phyloP scores from a whole-genome alignment of 2,329 filamentous ascomycete species.

The Paracoccidioides lutzii region DNA sequence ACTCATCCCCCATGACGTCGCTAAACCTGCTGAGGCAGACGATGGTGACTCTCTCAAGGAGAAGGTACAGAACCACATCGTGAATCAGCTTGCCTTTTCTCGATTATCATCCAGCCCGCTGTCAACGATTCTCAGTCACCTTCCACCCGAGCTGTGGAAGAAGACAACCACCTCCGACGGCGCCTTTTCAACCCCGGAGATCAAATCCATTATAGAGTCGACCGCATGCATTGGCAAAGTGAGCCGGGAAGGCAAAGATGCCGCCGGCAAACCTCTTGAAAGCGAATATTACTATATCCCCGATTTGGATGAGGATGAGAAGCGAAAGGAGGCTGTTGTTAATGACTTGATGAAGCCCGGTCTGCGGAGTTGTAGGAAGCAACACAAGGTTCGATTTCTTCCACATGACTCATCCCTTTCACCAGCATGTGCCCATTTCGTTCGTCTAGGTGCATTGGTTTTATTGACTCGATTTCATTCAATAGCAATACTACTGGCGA shows the following conservation, averaged over 20 bases:
- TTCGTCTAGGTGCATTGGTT: neutral
- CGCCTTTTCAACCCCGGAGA: constrained; percentile 45
- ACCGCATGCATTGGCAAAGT: constrained; percentile 80
- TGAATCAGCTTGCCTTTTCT: constrained; percentile 92
- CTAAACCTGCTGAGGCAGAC: constrained; percentile 13
- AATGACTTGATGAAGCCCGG: constrained; percentile 80
- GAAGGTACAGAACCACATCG: constrained; percentile 58
- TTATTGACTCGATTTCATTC: constrained; percentile 13
- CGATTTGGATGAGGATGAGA: constrained; percentile 68
- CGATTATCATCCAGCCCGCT: constrained; percentile 83
- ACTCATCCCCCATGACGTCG: constrained; percentile 16
- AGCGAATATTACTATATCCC: constrained; percentile 96
- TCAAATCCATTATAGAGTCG: constrained; percentile 59
- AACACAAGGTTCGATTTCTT: constrained; percentile 68
- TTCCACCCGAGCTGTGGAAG: constrained; percentile 52
- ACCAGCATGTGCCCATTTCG: neutral
- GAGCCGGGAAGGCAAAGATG: constrained; percentile 81
- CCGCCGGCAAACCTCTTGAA: constrained; percentile 82
- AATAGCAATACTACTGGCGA: constrained; percentile 60
- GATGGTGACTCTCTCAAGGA: constrained; percentile 12
- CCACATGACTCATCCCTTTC: neutral
- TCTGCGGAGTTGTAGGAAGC: constrained; percentile 78
- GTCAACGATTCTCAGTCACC: constrained; percentile 74
- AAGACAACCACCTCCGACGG: constrained; percentile 34
- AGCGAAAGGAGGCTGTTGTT: constrained; percentile 68